Percentiles rank a stretch among this genome's conserved stretches.
Conservation (phyloP, 164 flowering plant genomes). For the Buxus sempervirens region DNA sequence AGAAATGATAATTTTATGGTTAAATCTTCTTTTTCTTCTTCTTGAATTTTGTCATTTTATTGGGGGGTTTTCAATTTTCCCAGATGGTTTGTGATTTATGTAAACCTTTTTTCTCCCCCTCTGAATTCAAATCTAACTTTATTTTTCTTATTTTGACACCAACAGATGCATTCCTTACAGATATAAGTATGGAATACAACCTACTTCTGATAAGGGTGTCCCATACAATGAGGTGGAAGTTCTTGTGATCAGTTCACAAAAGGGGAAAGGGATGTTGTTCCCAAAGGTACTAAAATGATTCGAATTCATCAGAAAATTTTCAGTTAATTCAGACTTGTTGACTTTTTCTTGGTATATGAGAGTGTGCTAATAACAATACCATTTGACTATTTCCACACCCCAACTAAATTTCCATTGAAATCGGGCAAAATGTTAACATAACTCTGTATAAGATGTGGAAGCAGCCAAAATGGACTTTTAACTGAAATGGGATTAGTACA, state of each 20-base stretch:
- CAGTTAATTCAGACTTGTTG: too few relatives aligned
- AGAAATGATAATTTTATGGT: too few relatives aligned
- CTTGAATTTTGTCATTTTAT: too few relatives aligned
- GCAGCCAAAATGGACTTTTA: too few relatives aligned
- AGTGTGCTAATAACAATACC: neutral
- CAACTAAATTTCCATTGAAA: too few relatives aligned
- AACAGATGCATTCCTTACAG: constrained; percentile 74
- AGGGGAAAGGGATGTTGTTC: constrained; percentile 57
- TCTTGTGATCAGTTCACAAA: constrained; percentile 63
- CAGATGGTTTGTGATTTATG: too few relatives aligned
- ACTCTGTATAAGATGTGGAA: too few relatives aligned
- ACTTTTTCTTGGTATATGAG: too few relatives aligned
- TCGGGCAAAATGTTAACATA: too few relatives aligned
- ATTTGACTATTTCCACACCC: too few relatives aligned
- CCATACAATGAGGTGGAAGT: constrained; percentile 37
- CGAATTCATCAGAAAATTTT: neutral
- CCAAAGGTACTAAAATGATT: constrained; percentile 57
- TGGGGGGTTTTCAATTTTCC: too few relatives aligned
- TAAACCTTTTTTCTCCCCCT: neutral
- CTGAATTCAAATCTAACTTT: neutral
- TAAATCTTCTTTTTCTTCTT: too few relatives aligned
- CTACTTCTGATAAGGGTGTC: neutral
- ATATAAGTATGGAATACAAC: constrained; percentile 15
- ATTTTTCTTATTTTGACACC: neutral
- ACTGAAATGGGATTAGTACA: neutral